phyloP scores from a whole-genome alignment of 352 stramenopile genomes.

The Globisporangium lucens region DNA sequence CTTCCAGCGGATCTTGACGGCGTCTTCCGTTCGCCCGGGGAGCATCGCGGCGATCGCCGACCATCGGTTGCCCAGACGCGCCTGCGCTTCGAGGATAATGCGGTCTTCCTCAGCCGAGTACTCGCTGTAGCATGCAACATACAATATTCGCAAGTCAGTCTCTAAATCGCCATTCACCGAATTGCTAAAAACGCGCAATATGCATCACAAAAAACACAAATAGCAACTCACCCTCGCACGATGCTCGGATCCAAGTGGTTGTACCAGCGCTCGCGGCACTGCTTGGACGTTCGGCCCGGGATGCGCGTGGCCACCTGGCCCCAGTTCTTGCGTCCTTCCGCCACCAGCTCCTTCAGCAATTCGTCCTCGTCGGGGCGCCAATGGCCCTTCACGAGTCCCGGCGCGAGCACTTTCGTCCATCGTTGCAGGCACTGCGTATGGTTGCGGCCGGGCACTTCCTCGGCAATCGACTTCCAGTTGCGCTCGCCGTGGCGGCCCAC shows the following conservation, averaged over 20 bases:
- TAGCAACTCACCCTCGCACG: constrained; percentile 7
- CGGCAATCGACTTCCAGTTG: constrained; percentile 88
- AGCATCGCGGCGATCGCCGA: constrained; percentile 88
- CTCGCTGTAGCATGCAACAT: constrained; percentile 24
- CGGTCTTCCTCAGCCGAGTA: constrained; percentile 86
- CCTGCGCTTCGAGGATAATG: constrained; percentile 84
- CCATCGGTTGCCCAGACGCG: constrained; percentile 85
- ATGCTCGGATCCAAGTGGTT: constrained; percentile 89
- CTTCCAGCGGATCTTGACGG: constrained; percentile 92
- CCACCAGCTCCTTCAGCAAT: constrained; percentile 77
- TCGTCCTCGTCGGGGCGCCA: constrained; percentile 94
- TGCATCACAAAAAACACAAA: not conserved
- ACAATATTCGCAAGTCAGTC: constrained; percentile 2
- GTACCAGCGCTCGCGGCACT: constrained; percentile 95
- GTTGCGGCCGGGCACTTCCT: constrained; percentile 80
- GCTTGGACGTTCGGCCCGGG: constrained; percentile 87
- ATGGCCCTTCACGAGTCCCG: constrained; percentile 94
- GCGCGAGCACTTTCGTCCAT: constrained; percentile 91
- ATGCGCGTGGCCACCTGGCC: constrained; percentile 84
- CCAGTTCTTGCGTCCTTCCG: constrained; percentile 85
- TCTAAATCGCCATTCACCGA: not conserved
- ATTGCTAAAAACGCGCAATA: not conserved
- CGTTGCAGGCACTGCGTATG: constrained; percentile 90
- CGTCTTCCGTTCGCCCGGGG: constrained; percentile 86
- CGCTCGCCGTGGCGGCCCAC: constrained; percentile 76